phyloP scores from a whole-genome alignment of 805 yeast genomes.

The Starmerella floricola region DNA sequence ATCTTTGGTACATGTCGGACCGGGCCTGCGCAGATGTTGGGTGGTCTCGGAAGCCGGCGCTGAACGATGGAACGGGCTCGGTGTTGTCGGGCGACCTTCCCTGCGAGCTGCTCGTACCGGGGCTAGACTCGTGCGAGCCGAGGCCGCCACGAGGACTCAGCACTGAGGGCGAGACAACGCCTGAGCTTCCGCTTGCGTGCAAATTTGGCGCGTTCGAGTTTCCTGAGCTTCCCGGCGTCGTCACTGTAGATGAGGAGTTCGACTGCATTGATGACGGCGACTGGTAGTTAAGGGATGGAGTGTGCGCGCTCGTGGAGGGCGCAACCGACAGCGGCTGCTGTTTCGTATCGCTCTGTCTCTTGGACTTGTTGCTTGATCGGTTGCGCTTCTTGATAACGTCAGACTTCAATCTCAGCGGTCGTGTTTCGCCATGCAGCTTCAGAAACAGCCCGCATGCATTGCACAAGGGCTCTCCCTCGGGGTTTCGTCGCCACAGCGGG shows the following conservation, averaged over 20 bases:
- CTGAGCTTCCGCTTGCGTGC: too few species aligned
- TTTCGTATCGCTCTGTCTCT: constrained; percentile 5
- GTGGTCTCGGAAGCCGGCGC: constrained; percentile 1
- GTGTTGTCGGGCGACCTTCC: constrained; percentile 6
- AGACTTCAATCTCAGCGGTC: constrained; percentile 86
- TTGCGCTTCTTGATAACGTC: constrained; percentile 92
- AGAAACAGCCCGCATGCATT: constrained; percentile 93
- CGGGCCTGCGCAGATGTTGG: not conserved
- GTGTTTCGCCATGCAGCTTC: constrained; percentile 86
- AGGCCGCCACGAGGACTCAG: not conserved
- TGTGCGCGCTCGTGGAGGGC: constrained; percentile 4
- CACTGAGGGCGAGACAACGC: not conserved
- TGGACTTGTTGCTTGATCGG: constrained; percentile 30
- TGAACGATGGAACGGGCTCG: constrained; percentile 3
- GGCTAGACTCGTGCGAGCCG: constrained; percentile 2
- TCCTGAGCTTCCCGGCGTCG: too few species aligned
- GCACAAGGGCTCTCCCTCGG: constrained; percentile 88
- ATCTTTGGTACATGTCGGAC: too few species aligned
- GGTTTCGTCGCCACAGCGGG: constrained; percentile 89
- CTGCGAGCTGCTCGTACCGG: not conserved
- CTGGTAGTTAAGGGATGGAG: not conserved
- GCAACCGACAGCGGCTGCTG: constrained; percentile 1
- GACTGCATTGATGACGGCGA: too few species aligned
- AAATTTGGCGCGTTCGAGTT: not conserved
- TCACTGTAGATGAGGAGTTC: too few species aligned